Conservation (phyloP, 805 yeast species). For the Monosporozyma siamensis region DNA sequence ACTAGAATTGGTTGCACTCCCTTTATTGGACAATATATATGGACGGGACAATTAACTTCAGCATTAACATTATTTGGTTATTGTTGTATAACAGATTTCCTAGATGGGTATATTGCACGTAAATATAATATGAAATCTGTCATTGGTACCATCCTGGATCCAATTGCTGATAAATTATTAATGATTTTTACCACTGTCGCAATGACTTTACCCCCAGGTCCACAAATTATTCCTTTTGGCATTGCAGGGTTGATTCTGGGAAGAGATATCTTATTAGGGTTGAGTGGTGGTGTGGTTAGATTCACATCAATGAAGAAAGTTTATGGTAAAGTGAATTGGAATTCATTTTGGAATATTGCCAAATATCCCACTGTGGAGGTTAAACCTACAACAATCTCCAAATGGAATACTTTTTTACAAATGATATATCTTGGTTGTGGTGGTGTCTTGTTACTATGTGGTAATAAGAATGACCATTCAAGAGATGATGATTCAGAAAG, state of each 20-base stretch:
- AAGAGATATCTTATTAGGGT: constrained; percentile 64
- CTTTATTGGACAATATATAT: constrained; percentile 66
- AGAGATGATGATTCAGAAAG: constrained; percentile 8
- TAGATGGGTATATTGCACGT: constrained; percentile 90
- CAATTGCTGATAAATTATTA: constrained; percentile 85
- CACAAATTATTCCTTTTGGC: constrained; percentile 59
- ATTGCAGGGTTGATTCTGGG: constrained; percentile 69
- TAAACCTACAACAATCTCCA: constrained; percentile 77
- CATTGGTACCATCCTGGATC: constrained; percentile 87
- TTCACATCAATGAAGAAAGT: constrained; percentile 40
- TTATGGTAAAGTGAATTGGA: constrained; percentile 37
- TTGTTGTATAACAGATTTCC: constrained; percentile 82
- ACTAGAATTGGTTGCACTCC: constrained; percentile 81
- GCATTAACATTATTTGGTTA: constrained; percentile 72
- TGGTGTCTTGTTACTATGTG: constrained; percentile 36
- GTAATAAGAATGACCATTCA: constrained; percentile 4
- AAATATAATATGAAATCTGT: constrained; percentile 65
- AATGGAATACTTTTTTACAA: constrained; percentile 83
- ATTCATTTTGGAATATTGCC: constrained; percentile 62
- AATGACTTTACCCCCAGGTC: constrained; percentile 42
- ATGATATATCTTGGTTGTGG: constrained; percentile 75
- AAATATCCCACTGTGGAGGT: constrained; percentile 77
- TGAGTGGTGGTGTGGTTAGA: constrained; percentile 64
- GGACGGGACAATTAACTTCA: constrained; percentile 48
- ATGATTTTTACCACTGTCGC: constrained; percentile 82